Evolutionary conservation across 2,329 filamentous ascomycete genomes (phyloP), one percentile per base, ranked within the genome.

Genomic region (Penicillium glabrum): DNA sequence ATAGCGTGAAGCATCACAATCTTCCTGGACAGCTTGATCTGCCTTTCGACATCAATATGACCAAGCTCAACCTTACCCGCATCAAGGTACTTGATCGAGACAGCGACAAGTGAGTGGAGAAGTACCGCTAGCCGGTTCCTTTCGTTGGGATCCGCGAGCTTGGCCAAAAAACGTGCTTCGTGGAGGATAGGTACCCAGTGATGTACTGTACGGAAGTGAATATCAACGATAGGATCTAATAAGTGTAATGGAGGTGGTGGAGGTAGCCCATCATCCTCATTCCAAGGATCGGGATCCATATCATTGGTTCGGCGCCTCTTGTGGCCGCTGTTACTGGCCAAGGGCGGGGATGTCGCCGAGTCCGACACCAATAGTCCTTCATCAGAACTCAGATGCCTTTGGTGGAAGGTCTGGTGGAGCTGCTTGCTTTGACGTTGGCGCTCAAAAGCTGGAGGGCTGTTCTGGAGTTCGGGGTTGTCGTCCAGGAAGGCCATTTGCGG

Each of bases 61-160:
- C 21, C 2, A 37, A 33, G 35, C 5, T 9, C 31, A 11, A 37
- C 13, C 19, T 21, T 16, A 31, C 10, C n/a, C 3, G 10, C 1
- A 13, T 19, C 19, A 19, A 27, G 26, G 1, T 56, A 51, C 26
- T 44, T 50, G 5, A 44, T 26, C 16, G 33, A 67, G 43, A 75
- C 67, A 9, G 77, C 74, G 37, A 64, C 24, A 50, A 77, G 75
- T 1, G 74, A 67, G 52, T 76, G 69, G 13, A 77, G 56, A 13
- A 78, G 63, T 0, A 72, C 65, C 2, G 63, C 59, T 41, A 77
- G 56, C 10, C 61, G 61, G 3, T 41, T 31, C 16, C 61, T 58
- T n/a, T 70, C 60, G 1, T 53, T 24, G 3, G 64, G 51, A 26
- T 69, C 53, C 11, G 49, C 26, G 9, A 74, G 33, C 5, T 67